Conservation (phyloP, 2,329 filamentous ascomycete genomes). For the Aspergillus viridinutans region DNA sequence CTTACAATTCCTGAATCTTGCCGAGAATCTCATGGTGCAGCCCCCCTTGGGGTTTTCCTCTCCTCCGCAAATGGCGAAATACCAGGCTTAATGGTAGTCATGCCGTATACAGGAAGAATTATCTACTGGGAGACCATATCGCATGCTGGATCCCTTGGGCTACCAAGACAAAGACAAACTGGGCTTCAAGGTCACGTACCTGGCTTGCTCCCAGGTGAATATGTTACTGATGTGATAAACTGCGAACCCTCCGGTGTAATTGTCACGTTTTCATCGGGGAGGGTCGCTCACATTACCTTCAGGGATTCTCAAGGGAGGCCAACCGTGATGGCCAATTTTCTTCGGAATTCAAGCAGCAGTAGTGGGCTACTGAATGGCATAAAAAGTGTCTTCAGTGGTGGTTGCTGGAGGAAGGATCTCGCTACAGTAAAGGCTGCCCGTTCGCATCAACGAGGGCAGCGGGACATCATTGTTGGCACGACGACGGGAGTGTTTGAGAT, state of each 20-base stretch:
- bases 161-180: constrained; percentile 75
- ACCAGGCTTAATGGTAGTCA: constrained; percentile 80
- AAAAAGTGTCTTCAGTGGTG: constrained; percentile 67
- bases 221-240: constrained; percentile 70
- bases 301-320: constrained; percentile 85
- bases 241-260: constrained; percentile 86
- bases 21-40: constrained; percentile 61
- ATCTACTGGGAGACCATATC: constrained; percentile 96
- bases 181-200: constrained; percentile 72
- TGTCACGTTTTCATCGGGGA: constrained; percentile 76
- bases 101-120: constrained; percentile 77
- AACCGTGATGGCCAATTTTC: constrained; percentile 69
- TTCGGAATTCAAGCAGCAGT: constrained; percentile 57
- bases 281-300: constrained; percentile 79
- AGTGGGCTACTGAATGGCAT: constrained; percentile 77
- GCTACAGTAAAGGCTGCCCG: constrained; percentile 73
- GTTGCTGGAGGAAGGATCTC: constrained; percentile 70
- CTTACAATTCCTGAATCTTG: constrained; percentile 74
- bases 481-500: constrained; percentile 72
- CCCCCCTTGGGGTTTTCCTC: constrained; percentile 80
- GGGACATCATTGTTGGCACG: constrained; percentile 76
- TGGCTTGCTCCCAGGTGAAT: constrained; percentile 74
- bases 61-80: constrained; percentile 74
- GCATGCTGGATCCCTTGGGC: constrained; percentile 75
- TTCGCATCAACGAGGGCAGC: constrained; percentile 71